Evolutionary conservation across 805 yeast species (phyloP), one percentile per base, ranked within the genome.

Genomic region (Ogataea pilisensis): DNA sequence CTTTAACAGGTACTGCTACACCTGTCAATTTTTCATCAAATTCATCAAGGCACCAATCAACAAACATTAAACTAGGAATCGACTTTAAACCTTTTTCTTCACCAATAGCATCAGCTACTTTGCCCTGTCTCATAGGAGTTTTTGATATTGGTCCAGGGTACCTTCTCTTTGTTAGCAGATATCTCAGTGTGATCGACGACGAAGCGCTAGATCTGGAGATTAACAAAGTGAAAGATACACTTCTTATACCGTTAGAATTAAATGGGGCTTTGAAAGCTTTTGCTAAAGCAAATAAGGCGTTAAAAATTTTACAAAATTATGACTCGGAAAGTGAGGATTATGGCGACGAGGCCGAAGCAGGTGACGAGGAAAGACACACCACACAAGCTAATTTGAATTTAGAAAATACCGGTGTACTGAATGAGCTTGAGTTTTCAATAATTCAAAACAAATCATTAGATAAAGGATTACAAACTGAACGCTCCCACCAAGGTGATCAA

Each of bases 131-230:
- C 4, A 26, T 50, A 5, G 57, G 58, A 1, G 44, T 29, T 25
- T 35, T 43, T 14, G 33, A 28, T 12, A 27, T 52, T 20, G 49
- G 50, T 16, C 35, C 39, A 9, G 55, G 54, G 4, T 46, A 43
- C 34, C 42, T 55, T 26, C 32, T 55, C 9, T 49, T 53, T 38
- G 50, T 48, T 19, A 41, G 53, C 7, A 34, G 46, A 14, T 31
- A 37, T 12, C 9, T 13, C 11, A n/a, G 32, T 3, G 40, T 35
- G 2, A 32, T 48, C 11, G 28, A 29, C 16, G 24, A 40, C 21
- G 14, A 37, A 5, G 40, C 31, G 3, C 14, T 39, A 3, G 32
- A 31, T 5, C 29, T 49, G 9, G 14, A 26, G 4, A 38, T 54
- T 14, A 21, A 38, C 32, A 41, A 35, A 34, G 46, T 55, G 13